Base-by-base conservation (phyloP, 164 flowering plant species). In the Vitis vinifera region DNA sequence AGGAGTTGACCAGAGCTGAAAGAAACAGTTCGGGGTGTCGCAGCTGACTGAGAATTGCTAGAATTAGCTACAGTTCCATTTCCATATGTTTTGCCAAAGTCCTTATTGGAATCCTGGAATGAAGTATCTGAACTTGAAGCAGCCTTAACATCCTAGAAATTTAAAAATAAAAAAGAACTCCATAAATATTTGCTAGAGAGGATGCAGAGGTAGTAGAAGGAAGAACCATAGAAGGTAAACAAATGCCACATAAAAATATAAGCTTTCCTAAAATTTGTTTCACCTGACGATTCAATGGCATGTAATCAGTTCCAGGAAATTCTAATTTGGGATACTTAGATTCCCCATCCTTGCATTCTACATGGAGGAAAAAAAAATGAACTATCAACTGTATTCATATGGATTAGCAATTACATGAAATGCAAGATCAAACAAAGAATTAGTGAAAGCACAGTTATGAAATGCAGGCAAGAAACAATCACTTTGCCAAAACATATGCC, bases 301-400 rank as follows among this genome's bases (percentile, higher is more conserved):
- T 84, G 81, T 80, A 80, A 72, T 87, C 89, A 44, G 88, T 74
- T 53, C 89, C 84, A 9, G 97, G 97, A 71, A 89, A 51, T 55
- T 89, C 88, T 31, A 89, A 77, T 59, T 77, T 86, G 59, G 94
- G 93, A 86, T 86, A 84, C 68, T 77, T 83, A 67, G 96, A 87
- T 23, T 83, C 85, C 62, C 93, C 87, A 62, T 79, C 85, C 63
- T 74, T 79, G 81, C 84, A 83, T 44, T 87, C 97, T 90, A 71
- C 79, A 70, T 10, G 53, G 47, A 72, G 58, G 59, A 10, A 62
- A 64, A 63, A 44, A 15, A 29, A 70, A 62, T 11, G 57, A 58
- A 50, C 47, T 51, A 12, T 16, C 14, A 51, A 63, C 10, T 9
- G 23, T 6, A 15, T 14, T 53, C 10, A 3, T 30, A 31, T 6